Conservation (phyloP, 2,329 filamentous ascomycete species). For the Madurella fahalii region DNA sequence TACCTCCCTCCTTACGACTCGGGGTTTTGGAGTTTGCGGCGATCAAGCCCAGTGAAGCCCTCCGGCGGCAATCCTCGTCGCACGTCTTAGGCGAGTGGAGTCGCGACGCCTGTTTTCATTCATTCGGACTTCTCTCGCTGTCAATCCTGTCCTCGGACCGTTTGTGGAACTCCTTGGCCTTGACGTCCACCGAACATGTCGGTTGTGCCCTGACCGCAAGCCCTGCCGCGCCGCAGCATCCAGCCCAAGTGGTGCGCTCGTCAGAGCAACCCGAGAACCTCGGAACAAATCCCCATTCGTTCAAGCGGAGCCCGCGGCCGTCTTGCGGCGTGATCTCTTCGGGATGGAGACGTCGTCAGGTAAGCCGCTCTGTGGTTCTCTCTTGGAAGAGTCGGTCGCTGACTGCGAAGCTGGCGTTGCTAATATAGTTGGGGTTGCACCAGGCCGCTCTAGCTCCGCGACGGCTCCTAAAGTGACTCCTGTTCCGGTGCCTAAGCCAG, state of each 20-base stretch:
- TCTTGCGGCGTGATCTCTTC: not conserved
- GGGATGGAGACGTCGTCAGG: slow-evolving; percentile 8
- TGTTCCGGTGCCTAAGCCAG: not conserved
- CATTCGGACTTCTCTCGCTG: not conserved
- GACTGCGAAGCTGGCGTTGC: not conserved
- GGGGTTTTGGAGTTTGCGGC: no score
- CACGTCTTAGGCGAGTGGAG: slow-evolving; percentile 10
- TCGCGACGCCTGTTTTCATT: slow-evolving; percentile 3
- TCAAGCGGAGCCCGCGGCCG: not conserved
- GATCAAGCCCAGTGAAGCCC: not conserved
- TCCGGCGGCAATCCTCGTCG: slow-evolving; percentile 2
- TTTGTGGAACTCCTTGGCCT: not conserved
- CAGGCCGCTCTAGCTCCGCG: slow-evolving; percentile 1
- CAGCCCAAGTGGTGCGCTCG: not conserved
- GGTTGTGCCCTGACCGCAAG: slow-evolving; percentile 9
- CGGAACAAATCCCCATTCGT: not conserved
- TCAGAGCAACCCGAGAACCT: not conserved
- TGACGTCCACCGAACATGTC: slow-evolving; percentile 7
- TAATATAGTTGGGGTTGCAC: slow-evolving; percentile 1
- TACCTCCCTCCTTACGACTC: not conserved
- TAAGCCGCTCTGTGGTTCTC: slow-evolving; percentile 1
- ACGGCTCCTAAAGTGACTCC: not conserved
- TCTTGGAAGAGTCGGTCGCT: not conserved
- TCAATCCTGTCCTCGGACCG: not conserved
- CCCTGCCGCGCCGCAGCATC: slow-evolving; percentile 16